Evolutionary conservation across 306 rosid genomes (phyloP).

Genomic region (Citrullus colocynthis): DNA sequence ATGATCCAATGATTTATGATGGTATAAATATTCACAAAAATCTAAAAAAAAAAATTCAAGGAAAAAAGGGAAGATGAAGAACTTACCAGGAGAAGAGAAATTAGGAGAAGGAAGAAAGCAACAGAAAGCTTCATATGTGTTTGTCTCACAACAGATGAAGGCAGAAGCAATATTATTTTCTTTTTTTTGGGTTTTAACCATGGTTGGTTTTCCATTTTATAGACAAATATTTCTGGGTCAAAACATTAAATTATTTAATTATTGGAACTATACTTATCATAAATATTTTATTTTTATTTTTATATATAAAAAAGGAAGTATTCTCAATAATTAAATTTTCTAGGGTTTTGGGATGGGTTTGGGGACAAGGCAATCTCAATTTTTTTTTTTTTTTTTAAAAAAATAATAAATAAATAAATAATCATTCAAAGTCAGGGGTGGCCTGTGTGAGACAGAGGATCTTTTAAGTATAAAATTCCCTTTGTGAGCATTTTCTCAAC

Average conservation of each 20-base stretch:
- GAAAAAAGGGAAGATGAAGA: not conserved
- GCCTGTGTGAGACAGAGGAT: slow-evolving; percentile 2
- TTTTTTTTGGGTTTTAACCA: not conserved
- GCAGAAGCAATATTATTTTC: not conserved
- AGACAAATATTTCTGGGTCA: slow-evolving; percentile 1
- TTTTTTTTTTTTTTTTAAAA: not conserved
- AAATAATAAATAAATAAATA: not conserved
- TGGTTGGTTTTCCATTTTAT: not conserved
- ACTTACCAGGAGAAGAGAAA: slow-evolving; percentile 18
- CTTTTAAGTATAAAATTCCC: not conserved
- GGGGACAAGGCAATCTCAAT: not conserved
- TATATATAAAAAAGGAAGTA: not conserved
- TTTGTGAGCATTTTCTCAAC: not conserved
- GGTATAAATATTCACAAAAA: too few relatives aligned
- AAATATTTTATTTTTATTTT: not conserved
- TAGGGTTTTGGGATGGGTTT: not conserved
- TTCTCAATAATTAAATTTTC: not conserved
- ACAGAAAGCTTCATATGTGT: slow-evolving; percentile 5
- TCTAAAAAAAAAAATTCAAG: too few relatives aligned
- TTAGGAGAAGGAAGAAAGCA: slow-evolving; percentile 4
- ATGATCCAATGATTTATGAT: too few relatives aligned
- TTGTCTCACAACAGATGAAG: not conserved
- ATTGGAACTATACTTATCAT: not conserved
- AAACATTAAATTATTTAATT: not conserved
- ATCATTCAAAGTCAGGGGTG: not conserved